phyloP scores from a whole-genome alignment of 108 stramenopile genomes.

The Schizochytrium sp. region DNA sequence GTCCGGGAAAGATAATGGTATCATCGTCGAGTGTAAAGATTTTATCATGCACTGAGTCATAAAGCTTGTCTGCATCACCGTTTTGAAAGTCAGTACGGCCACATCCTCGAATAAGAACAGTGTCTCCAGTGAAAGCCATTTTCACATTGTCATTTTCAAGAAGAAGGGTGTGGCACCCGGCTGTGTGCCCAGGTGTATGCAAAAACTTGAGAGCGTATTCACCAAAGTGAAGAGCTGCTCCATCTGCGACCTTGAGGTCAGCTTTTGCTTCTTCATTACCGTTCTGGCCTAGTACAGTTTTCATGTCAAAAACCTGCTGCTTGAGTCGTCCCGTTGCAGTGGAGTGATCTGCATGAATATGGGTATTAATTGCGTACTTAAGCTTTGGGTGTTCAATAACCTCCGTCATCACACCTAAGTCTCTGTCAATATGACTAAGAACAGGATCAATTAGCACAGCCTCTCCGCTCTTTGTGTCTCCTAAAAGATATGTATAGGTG shows the following conservation, averaged over 20 bases:
- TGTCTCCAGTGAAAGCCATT: conserved; percentile 87
- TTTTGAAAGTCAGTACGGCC: conserved; percentile 89
- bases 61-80: conserved; percentile 81
- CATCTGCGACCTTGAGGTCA: conserved; percentile 78
- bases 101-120: conserved; percentile 83
- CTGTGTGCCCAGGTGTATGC: conserved; percentile 89
- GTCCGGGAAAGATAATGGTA: conserved; percentile 85
- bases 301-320: conserved; percentile 73
- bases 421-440: conserved; percentile 90
- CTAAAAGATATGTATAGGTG: conserved; percentile 90
- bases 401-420: conserved; percentile 83
- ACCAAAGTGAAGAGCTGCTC: conserved; percentile 83
- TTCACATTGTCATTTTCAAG: conserved; percentile 76
- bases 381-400: conserved; percentile 77
- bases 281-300: conserved; percentile 81
- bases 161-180: conserved; percentile 83
- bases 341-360: conserved; percentile 88
- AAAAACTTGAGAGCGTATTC: conserved; percentile 73
- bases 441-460: conserved; percentile 92
- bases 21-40: conserved; percentile 83
- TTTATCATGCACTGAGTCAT: conserved; percentile 80
- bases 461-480: conserved; percentile 83
- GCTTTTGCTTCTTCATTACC: conserved; percentile 77
- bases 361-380: conserved; percentile 84
- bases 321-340: conserved; percentile 85